Percentiles rank a stretch among this genome's conserved stretches.
Conservation (phyloP, 371 early-diverging fungal genomes). For the Haplosporangium sp. region DNA sequence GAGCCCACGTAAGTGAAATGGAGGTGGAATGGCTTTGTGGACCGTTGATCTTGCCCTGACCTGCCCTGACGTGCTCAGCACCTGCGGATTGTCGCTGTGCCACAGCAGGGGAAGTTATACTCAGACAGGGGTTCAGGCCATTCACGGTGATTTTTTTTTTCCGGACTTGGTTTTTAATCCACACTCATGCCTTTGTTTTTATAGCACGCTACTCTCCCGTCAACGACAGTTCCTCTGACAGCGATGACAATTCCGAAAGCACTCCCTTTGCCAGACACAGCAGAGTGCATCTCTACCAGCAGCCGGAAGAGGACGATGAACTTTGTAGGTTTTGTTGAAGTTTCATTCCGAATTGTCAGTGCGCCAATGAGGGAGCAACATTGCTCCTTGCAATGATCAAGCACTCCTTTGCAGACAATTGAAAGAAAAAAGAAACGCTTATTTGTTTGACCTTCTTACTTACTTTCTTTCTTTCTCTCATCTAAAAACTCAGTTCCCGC, state of each 20-base stretch:
- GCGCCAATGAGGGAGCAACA: too few relatives aligned
- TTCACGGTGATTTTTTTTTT: constrained; percentile 4
- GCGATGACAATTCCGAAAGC: constrained; percentile 44
- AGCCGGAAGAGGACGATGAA: constrained; percentile 44
- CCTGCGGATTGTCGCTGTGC: not conserved
- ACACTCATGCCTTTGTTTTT: not conserved
- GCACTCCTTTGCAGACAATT: too few relatives aligned
- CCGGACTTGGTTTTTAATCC: not conserved
- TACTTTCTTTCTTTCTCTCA: not conserved
- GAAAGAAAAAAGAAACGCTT: not conserved
- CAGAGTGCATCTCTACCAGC: constrained; percentile 38
- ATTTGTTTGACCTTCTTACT: not conserved
- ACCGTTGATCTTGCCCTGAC: not conserved
- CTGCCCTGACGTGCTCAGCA: too few relatives aligned
- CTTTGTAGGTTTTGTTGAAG: constrained; percentile 28
- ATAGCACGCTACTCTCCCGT: constrained; percentile 44
- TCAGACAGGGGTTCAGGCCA: not conserved
- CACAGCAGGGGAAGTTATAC: not conserved
- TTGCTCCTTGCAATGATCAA: too few relatives aligned
- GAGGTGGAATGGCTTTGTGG: not conserved
- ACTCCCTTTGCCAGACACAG: constrained; percentile 49
- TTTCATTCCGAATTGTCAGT: not conserved
- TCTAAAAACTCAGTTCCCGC: constrained; percentile 25
- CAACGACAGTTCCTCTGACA: constrained; percentile 45
- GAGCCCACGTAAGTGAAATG: constrained; percentile 31